Percentiles rank a stretch among this genome's conserved stretches.
Evolutionary conservation across 1,139 yeast species (phyloP).

Genomic region (Blastobotrys malaysiensis): DNA sequence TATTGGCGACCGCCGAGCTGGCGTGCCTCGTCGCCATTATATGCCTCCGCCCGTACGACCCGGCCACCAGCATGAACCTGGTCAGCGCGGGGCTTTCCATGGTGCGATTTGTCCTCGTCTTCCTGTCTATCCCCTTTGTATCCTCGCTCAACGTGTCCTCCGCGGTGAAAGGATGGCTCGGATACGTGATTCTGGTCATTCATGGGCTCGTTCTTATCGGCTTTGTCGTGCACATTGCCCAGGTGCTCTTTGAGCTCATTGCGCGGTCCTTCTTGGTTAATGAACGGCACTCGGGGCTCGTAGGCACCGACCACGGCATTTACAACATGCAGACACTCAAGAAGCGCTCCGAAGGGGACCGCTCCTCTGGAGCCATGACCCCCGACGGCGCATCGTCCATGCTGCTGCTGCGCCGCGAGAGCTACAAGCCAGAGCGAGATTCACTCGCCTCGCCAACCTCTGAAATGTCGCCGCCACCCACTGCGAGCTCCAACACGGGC

Average conservation of each 20-base stretch:
- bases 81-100: slow-evolving; percentile 20
- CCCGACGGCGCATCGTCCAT: not conserved
- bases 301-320: slow-evolving; percentile 5
- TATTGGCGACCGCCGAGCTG: slow-evolving; percentile 30
- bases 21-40: slow-evolving; percentile 22
- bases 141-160: slow-evolving; percentile 20
- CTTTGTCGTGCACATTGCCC: slow-evolving; percentile 29
- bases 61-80: slow-evolving; percentile 31
- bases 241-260: slow-evolving; percentile 28
- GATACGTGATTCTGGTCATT: slow-evolving; percentile 30
- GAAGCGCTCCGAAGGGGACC: not conserved
- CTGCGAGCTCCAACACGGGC: slow-evolving; percentile 10
- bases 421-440: not conserved
- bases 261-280: slow-evolving; percentile 26
- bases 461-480: slow-evolving; percentile 17
- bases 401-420: not conserved
- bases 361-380: not conserved
- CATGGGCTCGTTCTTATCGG: slow-evolving; percentile 30
- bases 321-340: slow-evolving; percentile 13
- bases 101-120: slow-evolving; percentile 24
- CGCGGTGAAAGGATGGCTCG: slow-evolving; percentile 32
- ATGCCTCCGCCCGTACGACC: slow-evolving; percentile 28
- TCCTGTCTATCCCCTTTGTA: slow-evolving; percentile 31
- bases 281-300: slow-evolving; percentile 10
- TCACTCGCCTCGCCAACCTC: slow-evolving; percentile 21